Base-by-base conservation (phyloP, 2,329 filamentous ascomycete genomes). In the Chaetomiaceae sp. region DNA sequence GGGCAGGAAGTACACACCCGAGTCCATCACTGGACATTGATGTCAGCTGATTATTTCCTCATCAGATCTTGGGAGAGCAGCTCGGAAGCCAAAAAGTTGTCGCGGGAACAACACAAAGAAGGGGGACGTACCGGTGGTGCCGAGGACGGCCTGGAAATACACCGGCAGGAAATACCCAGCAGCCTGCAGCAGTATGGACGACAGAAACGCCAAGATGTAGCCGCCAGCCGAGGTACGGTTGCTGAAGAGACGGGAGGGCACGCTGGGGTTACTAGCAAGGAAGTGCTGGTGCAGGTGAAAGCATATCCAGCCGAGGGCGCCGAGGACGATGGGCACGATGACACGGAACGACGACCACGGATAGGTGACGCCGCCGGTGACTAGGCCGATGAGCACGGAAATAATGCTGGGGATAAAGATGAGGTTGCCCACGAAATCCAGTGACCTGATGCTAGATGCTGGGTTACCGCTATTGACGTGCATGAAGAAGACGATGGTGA, bases 201-300 rank as follows among this genome's bases (percentile, higher is more conserved):
- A 59, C 3, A 72, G 30, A 34, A 70, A 67, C 5, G 62, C 66
- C 7, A 63, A 44, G 3, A 58, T 33, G 40, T 64, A 66, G 6
- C 55, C 59, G 6, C 58, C 48, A 6, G 50, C 35, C 0, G 51
- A 57, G 9, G 69, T 73, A 8, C 65, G 60, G 50, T 71, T 70
- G 2, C 54, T 55, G 58, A 75, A 74, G 14, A 75, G 60, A n/a
- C 59, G 56, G 2, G 64, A 57, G 0, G 71, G 71, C 49, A 75
- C 67, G 27, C 66, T 65, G 0, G 62, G 56, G 22, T 18, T 18
- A 3, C 50, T 35, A 18, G 38, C 11, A 6, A 27, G 26, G 29
- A 30, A 10, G 17, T 27, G 9, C 22, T 41, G 41, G 18, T 36
- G 14, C 9, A 3, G 8, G 15, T 30, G 35, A 19, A 49, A 49